Base-by-base conservation (phyloP, 148 eudicot species). In the Limonium bicolor region DNA sequence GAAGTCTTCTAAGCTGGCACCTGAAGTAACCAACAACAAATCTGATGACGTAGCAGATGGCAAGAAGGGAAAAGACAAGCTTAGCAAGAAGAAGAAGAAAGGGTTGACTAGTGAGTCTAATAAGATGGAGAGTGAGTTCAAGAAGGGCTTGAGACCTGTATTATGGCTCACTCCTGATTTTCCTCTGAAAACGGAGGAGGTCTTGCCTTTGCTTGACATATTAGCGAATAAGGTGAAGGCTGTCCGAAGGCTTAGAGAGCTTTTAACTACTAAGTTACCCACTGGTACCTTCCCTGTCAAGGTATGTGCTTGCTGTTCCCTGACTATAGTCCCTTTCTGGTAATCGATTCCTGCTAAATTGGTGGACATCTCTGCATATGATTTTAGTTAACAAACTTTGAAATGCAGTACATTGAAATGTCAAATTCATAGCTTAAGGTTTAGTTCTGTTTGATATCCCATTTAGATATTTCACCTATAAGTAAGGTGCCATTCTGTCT, bases 151-250 rank as follows among this genome's bases (percentile, higher is more conserved):
- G 51, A 72, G 78, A 66, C 83, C 83, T 38, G 49, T 72, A 43
- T 60, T 76, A n/a, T 72, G 78, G 78, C 67, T 76, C 33, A 62
- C 78, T 18, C 75, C 74, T 6, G 56, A 60, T 56, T 76, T 76
- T 32, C 83, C 75, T 6, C 35, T 76, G 45, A 49, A 45, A 34
- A 76, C 63, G 4, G 83, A 76, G 54, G 78, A 76, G 55, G 52
- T 76, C 29, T 58, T 76, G 16, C 83, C 83, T 1, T 53, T 76
- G 62, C 83, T 76, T 34, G 83, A 76, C 40, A 76, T 76, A 51
- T 41, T 76, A 24, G 83, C 83, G 3, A 76, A 72, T 61, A 76
- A 68, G 56, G 83, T 76, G 40, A 76, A 76, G 65, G 78, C 78
- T 19, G 55, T 76, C 15, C 62, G 83, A 42, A 65, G 83, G 18